These are phyloP conservation scores for Alloteropsis semialata DNA, from an alignment of 176 grass and related monocot species.

Conservation along the genomic window DNA sequence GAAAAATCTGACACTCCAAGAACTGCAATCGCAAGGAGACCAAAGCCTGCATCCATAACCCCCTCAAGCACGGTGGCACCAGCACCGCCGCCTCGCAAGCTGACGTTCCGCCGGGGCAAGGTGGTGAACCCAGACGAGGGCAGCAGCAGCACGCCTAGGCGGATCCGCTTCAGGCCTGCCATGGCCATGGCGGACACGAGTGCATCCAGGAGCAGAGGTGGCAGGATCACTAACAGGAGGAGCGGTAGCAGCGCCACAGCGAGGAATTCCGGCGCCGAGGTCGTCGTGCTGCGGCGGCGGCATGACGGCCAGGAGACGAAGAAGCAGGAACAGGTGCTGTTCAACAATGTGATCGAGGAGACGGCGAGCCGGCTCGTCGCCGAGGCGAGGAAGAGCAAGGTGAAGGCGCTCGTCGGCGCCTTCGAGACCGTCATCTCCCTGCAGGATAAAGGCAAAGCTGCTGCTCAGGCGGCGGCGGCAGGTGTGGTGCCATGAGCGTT, in stretches of 20 bases:
- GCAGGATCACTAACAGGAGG: background rate
- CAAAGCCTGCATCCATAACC: background rate
- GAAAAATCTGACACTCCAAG: slow-evolving; percentile 17
- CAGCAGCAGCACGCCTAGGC: slow-evolving; percentile 9
- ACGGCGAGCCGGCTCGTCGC: slow-evolving; percentile 54
- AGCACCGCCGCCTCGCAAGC: slow-evolving; percentile 19
- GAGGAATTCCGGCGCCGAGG: slow-evolving; percentile 5
- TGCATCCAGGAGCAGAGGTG: slow-evolving; percentile 8
- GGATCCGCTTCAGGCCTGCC: slow-evolving; percentile 42
- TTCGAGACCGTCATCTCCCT: slow-evolving; percentile 77
- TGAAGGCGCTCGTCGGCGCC: slow-evolving; percentile 74
- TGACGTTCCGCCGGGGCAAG: slow-evolving; percentile 55
- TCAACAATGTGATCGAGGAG: slow-evolving; percentile 74
- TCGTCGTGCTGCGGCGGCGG: slow-evolving; percentile 45
- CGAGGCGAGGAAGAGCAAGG: slow-evolving; percentile 65
- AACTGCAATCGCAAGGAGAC: slow-evolving; percentile 13
- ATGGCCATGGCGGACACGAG: background rate
- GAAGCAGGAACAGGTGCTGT: slow-evolving; percentile 36
- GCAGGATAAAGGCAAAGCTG: slow-evolving; percentile 46
- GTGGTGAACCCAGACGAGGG: slow-evolving; percentile 31
- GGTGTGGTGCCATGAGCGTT: slow-evolving; percentile 1
- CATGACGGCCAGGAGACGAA: slow-evolving; percentile 26
- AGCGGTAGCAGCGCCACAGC: background rate
- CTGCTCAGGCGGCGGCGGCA: background rate
- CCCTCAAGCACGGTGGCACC: background rate